A percentile compares a stretch with the other conserved stretches of the same genome.
Conservation (phyloP, 2,329 filamentous ascomycete genomes). For the Alternaria ethzedia region DNA sequence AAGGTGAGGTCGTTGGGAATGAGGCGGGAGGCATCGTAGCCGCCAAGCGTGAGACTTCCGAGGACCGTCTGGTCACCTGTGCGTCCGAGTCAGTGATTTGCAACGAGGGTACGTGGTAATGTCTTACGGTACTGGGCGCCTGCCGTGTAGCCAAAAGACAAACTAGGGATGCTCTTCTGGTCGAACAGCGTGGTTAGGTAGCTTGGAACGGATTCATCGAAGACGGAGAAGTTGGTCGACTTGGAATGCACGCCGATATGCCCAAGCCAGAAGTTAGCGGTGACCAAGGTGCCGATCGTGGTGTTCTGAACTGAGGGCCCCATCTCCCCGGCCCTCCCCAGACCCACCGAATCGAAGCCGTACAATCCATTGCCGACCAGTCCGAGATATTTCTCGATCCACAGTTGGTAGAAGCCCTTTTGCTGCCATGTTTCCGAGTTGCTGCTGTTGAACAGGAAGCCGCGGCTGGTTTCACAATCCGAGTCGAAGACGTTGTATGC, state of each 20-base stretch:
- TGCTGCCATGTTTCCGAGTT: conserved; percentile 65
- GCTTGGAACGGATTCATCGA: conserved; percentile 61
- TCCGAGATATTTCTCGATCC: conserved; percentile 63
- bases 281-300: conserved; percentile 50
- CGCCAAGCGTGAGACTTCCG: conserved; percentile 68
- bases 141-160: conserved; percentile 78
- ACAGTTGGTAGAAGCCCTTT: conserved; percentile 66
- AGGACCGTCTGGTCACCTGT: conserved; percentile 45
- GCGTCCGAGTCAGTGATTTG: conserved; percentile 16
- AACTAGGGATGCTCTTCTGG: conserved; percentile 67
- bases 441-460: conserved; percentile 62
- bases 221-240: conserved; percentile 59
- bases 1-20: conserved; percentile 67
- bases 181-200: conserved; percentile 61
- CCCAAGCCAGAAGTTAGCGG: conserved; percentile 54
- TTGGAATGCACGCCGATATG: conserved; percentile 57
- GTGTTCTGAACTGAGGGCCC: conserved; percentile 52
- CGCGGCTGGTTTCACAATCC: conserved; percentile 62
- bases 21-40: conserved; percentile 70
- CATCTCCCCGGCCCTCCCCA: conserved; percentile 49
- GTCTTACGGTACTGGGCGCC: conserved; percentile 73
- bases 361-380: conserved; percentile 68
- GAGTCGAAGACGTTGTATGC: conserved; percentile 25
- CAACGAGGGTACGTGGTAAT: not conserved
- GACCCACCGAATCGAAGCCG: conserved; percentile 59